Evolutionary conservation across 2,329 filamentous ascomycete genomes (phyloP).

Genomic region (Daldinia sp.): DNA sequence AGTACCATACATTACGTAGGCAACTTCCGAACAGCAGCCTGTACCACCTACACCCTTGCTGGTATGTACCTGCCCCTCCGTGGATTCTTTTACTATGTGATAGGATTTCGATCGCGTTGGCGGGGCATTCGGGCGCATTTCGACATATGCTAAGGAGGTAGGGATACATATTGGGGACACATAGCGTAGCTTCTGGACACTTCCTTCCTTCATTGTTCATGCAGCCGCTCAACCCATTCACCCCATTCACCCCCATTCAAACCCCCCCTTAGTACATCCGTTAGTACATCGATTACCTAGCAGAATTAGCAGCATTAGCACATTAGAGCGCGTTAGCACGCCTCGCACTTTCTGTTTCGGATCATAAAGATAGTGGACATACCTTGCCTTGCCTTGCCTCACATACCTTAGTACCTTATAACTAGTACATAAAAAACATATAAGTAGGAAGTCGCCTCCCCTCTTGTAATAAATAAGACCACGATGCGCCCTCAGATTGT

Average conservation of each 20-base stretch:
- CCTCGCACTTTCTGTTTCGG: constrained; percentile 26
- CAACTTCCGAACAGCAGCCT: too few relatives aligned
- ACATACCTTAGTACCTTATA: too few relatives aligned
- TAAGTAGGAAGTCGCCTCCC: not conserved
- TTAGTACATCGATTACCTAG: not conserved
- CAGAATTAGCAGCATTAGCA: constrained; percentile 7
- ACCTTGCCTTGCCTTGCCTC: not conserved
- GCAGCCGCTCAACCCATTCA: not conserved
- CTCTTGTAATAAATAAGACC: constrained; percentile 45
- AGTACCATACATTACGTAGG: not conserved
- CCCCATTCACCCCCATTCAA: too few relatives aligned
- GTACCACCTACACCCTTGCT: not conserved
- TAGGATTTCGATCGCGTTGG: constrained; percentile 35
- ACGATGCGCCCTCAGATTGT: constrained; percentile 48
- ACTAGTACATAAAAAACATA: not conserved
- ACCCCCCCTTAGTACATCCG: not conserved
- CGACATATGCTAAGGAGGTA: constrained; percentile 22
- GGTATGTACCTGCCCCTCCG: constrained; percentile 24
- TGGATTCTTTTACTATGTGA: constrained; percentile 9
- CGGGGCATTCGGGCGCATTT: constrained; percentile 33
- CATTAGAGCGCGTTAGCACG: constrained; percentile 9
- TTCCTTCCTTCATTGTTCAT: constrained; percentile 25
- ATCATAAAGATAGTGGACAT: not conserved
- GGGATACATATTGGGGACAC: constrained; percentile 20
- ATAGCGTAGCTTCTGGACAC: constrained; percentile 33